Evolutionary conservation across 805 yeast genomes (phyloP).

Genomic region (Ogataea siamensis): DNA sequence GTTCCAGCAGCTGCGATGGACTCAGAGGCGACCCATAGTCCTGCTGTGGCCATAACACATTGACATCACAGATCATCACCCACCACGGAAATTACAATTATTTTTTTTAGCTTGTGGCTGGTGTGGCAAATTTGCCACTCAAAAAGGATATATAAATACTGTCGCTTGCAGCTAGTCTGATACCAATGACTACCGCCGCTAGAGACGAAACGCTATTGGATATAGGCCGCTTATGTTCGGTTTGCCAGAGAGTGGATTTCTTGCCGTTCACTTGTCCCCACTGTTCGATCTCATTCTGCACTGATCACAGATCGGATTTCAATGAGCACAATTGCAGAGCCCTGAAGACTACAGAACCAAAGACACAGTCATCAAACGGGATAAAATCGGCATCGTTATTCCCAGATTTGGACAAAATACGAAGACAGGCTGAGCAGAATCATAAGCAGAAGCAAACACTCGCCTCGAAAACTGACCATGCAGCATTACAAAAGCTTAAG

Average conservation of each 20-base stretch:
- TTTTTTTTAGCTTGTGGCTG: constrained; percentile 10
- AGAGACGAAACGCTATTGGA: constrained; percentile 43
- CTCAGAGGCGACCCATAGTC: constrained; percentile 45
- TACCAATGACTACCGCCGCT: constrained; percentile 15
- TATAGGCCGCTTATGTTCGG: constrained; percentile 55
- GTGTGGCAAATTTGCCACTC: constrained; percentile 16
- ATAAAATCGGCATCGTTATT: constrained; percentile 39
- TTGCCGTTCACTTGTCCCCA: constrained; percentile 53
- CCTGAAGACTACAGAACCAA: constrained; percentile 6
- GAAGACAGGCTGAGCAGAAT: constrained; percentile 35
- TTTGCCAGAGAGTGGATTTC: constrained; percentile 55
- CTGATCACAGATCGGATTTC: constrained; percentile 44
- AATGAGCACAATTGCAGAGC: constrained; percentile 34
- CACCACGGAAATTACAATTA: constrained; percentile 1
- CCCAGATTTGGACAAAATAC: constrained; percentile 48
- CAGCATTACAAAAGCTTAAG: constrained; percentile 26
- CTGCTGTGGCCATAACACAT: constrained; percentile 68
- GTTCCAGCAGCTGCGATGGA: constrained; percentile 38
- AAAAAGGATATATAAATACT: constrained; percentile 3
- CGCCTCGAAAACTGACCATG: constrained; percentile 17
- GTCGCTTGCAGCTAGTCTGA: neutral
- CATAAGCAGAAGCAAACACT: constrained; percentile 12
- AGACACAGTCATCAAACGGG: constrained; percentile 36
- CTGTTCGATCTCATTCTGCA: constrained; percentile 43
- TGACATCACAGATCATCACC: constrained; percentile 60